Conservation (phyloP, 2,329 filamentous ascomycete genomes). For the Diaporthe citriasiana region DNA sequence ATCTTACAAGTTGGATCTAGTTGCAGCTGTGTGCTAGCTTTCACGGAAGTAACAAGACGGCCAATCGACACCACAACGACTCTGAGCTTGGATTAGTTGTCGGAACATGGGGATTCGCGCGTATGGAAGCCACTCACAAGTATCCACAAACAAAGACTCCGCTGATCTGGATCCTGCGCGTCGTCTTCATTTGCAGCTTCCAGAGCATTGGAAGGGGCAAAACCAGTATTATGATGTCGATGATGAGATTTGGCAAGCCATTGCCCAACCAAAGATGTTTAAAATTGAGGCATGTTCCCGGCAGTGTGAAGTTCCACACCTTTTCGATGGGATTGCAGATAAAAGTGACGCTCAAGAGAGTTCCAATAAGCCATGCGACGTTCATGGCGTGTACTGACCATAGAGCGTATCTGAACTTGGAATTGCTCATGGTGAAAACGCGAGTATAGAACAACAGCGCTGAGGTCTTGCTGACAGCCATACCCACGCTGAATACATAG, state of each 20-base stretch:
- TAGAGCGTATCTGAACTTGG: not conserved
- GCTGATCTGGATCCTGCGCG: not conserved
- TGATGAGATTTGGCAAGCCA: not conserved
- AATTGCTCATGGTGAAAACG: not conserved
- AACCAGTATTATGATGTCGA: not conserved
- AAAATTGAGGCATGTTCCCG: not conserved
- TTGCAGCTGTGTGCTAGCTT: not conserved
- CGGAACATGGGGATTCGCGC: not conserved
- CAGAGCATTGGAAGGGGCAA: not conserved
- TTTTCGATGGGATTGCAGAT: not conserved
- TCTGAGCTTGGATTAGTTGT: not conserved
- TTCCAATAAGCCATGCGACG: not conserved
- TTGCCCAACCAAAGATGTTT: not conserved
- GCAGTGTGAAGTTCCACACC: not conserved
- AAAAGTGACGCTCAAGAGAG: not conserved
- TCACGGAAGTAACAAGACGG: not conserved
- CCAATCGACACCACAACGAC: not conserved
- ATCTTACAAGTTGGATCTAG: not conserved
- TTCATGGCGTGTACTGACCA: not conserved
- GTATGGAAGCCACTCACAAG: not conserved
- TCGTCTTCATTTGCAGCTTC: not conserved
- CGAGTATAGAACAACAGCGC: not conserved
- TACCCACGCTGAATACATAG: not conserved
- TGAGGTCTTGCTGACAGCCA: not conserved
- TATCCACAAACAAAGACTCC: constrained; percentile 6